Evolutionary conservation across 148 eudicot species (phyloP).

Genomic region (Agrostemma githago): DNA sequence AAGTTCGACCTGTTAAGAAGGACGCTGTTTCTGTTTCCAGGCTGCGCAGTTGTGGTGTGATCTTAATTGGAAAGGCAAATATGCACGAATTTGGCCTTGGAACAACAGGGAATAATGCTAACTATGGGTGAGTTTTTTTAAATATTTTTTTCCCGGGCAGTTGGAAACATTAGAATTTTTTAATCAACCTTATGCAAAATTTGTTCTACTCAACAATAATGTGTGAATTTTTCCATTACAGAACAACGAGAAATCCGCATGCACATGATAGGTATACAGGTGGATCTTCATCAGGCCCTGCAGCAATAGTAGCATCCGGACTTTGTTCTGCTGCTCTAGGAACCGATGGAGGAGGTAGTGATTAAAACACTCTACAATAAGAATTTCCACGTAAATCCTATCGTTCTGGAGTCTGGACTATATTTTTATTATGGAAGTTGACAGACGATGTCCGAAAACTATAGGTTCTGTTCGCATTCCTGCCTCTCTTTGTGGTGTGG

Average conservation of each 20-base stretch:
- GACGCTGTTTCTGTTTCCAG: slow-evolving; percentile 82
- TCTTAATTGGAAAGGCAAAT: slow-evolving; percentile 93
- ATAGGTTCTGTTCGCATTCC: slow-evolving; percentile 97
- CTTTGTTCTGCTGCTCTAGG: slow-evolving; percentile 94
- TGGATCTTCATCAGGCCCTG: slow-evolving; percentile 99
- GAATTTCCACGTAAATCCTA: neutral
- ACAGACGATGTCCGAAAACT: slow-evolving; percentile 24
- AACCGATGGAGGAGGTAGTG: slow-evolving; percentile 97
- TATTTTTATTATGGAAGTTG: slow-evolving; percentile 9
- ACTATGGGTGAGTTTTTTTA: slow-evolving; percentile 67
- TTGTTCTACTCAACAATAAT: neutral
- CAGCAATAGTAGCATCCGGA: slow-evolving; percentile 95
- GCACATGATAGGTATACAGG: slow-evolving; percentile 88
- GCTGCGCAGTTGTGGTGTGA: slow-evolving; percentile 83
- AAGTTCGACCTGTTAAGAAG: slow-evolving; percentile 64
- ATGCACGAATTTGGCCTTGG: slow-evolving; percentile 98
- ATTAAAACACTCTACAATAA: slow-evolving; percentile 15
- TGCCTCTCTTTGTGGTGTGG: slow-evolving; percentile 94
- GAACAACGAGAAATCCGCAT: slow-evolving; percentile 94
- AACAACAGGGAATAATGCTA: slow-evolving; percentile 85
- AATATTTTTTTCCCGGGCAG: neutral
- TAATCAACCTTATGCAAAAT: neutral
- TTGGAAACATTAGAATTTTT: neutral
- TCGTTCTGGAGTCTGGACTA: neutral
- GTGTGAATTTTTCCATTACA: slow-evolving; percentile 28